Conservation (phyloP, 2,329 filamentous ascomycete genomes). For the Hypoxylon rubiginosum region DNA sequence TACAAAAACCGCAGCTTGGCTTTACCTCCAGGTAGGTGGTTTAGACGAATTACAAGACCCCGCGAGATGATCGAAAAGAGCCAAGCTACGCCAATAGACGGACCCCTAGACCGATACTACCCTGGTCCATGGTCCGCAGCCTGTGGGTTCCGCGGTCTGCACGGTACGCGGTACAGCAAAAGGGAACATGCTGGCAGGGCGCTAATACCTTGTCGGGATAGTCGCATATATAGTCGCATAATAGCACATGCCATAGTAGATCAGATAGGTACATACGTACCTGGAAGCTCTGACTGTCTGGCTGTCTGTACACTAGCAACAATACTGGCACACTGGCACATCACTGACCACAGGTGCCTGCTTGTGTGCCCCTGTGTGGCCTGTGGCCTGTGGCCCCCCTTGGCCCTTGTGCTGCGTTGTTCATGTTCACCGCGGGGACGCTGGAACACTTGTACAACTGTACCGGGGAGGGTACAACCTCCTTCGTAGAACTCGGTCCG, state of each 20-base stretch:
- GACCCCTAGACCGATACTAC: slow-evolving; percentile 34
- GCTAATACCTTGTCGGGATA: slow-evolving; percentile 28
- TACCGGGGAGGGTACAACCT: slow-evolving; percentile 32
- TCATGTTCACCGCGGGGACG: slow-evolving; percentile 32
- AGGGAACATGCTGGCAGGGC: slow-evolving; percentile 23
- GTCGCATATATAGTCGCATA: slow-evolving; percentile 10
- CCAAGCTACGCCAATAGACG: slow-evolving; percentile 21
- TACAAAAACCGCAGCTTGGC: not conserved
- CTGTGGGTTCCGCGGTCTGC: too few species aligned
- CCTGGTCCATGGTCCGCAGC: slow-evolving; percentile 24
- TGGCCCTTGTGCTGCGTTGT: slow-evolving; percentile 34
- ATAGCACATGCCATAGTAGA: not conserved
- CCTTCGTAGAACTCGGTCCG: slow-evolving; percentile 33
- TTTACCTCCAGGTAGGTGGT: too few species aligned
- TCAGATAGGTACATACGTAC: slow-evolving; percentile 2
- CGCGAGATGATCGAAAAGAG: slow-evolving; percentile 35
- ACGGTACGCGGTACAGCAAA: not conserved
- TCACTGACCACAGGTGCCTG: slow-evolving; percentile 21
- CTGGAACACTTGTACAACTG: slow-evolving; percentile 29
- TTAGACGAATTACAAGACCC: slow-evolving; percentile 21
- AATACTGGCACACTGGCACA: too few species aligned
- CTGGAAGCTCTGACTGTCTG: not conserved
- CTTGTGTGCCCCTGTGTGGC: not conserved
- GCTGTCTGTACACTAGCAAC: too few species aligned
- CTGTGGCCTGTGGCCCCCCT: slow-evolving; percentile 1